These are phyloP conservation scores for Cystobasidium onofrii DNA, from an alignment of 768 basidiomycete species.

Conservation along the genomic window DNA sequence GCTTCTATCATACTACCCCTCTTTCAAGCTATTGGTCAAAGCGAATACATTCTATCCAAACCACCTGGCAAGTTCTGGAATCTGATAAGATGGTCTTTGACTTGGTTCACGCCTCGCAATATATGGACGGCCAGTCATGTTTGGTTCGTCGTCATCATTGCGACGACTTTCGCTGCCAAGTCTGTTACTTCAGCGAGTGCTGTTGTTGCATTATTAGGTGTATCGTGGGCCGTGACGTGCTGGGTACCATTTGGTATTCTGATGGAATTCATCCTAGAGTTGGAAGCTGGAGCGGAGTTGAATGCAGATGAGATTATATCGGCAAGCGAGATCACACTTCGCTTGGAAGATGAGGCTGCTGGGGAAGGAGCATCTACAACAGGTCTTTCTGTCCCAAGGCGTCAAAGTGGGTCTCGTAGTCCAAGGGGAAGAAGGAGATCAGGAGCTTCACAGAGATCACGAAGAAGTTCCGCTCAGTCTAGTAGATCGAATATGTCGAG, in stretches of 20 bases:
- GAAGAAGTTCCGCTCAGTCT: neutral
- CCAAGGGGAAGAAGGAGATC: conserved; percentile 11
- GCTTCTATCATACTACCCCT: conserved; percentile 65
- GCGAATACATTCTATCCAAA: conserved; percentile 11
- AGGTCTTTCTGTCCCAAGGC: conserved; percentile 8
- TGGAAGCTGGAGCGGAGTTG: conserved; percentile 28
- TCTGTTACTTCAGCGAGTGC: conserved; percentile 62
- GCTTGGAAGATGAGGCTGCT: neutral
- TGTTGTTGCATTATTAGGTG: conserved; percentile 69
- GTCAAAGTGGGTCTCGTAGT: conserved; percentile 1
- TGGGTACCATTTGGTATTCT: conserved; percentile 56
- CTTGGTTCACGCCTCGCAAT: conserved; percentile 31
- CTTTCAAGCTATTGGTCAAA: conserved; percentile 46
- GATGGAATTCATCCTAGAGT: conserved; percentile 34
- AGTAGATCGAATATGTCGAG: conserved; percentile 12
- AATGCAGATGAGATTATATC: conserved; percentile 24
- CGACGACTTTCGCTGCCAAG: conserved; percentile 53
- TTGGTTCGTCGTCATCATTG: conserved; percentile 68
- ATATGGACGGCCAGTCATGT: conserved; percentile 65
- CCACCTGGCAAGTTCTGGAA: conserved; percentile 26
- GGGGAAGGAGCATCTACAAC: neutral
- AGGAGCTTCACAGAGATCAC: neutral
- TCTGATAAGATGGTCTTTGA: neutral
- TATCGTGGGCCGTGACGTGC: conserved; percentile 84
- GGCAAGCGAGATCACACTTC: neutral